A percentile compares a stretch with the other conserved stretches of the same genome.
Evolutionary conservation across 495 filamentous ascomycete genomes (phyloP).

Genomic region (Haplographium delicatum): DNA sequence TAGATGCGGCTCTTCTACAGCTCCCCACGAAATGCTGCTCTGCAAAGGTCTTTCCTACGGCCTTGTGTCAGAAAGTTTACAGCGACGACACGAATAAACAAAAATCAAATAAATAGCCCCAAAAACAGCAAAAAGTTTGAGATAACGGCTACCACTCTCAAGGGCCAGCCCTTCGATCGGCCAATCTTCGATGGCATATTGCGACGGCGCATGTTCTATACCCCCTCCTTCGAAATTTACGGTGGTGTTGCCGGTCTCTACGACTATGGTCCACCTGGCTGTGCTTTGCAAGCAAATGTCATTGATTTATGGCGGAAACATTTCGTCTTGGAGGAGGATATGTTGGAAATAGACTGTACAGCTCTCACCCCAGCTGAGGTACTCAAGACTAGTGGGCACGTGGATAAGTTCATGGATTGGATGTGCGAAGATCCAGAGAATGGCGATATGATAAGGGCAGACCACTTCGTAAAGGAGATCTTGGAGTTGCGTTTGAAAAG

Average conservation of each 20-base stretch:
- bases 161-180: constrained; percentile 84
- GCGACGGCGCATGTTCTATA: constrained; percentile 85
- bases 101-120: constrained; percentile 21
- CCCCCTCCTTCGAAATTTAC: constrained; percentile 92
- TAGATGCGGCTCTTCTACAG: constrained; percentile 28
- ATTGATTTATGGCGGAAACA: constrained; percentile 91
- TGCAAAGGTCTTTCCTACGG: constrained; percentile 11
- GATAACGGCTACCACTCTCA: constrained; percentile 59
- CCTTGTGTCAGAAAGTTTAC: constrained; percentile 22
- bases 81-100: constrained; percentile 18
- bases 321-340: constrained; percentile 84
- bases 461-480: constrained; percentile 92
- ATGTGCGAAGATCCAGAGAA: constrained; percentile 99
- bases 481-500: constrained; percentile 74
- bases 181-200: constrained; percentile 75
- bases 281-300: constrained; percentile 76
- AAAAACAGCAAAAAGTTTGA: constrained; percentile 9
- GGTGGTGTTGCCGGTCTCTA: constrained; percentile 80
- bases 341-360: constrained; percentile 84
- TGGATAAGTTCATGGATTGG: constrained; percentile 97
- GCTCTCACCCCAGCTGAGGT: constrained; percentile 84
- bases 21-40: constrained; percentile 6
- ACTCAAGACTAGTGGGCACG: constrained; percentile 93
- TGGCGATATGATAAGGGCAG: constrained; percentile 91
- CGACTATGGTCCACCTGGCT: constrained; percentile 75